Base-by-base conservation (phyloP, 2,329 filamentous ascomycete genomes). In the Claviceps sp. region DNA sequence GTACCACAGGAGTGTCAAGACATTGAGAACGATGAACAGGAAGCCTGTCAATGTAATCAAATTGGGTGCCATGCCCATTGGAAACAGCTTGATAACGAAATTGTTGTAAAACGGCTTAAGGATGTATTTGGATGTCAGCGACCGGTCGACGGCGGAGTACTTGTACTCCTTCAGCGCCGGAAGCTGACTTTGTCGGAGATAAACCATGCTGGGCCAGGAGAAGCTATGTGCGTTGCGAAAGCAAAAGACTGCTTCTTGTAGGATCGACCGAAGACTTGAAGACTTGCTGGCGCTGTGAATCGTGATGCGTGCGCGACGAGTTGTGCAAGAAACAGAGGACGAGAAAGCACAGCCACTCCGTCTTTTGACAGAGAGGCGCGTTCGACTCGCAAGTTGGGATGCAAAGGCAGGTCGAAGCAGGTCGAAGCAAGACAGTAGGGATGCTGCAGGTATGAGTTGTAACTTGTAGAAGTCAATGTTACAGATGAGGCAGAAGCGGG, bases 101-200 rank as follows among this genome's bases (percentile, higher is more conserved):
- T 95, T 84, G 63, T 83, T 94, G 76, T 97, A 98, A 72, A 97
- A 98, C 7, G 93, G 93, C 76, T 98, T 97, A 62, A 98, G 75
- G 58, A 98, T 80, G 73, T 96, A 97, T 68, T 85, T 87, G 58
- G 90, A 96, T 42, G 89, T 76, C 55, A 96, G 75, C 54, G 89
- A 95, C 68, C 87, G 87, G 70, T 98, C 93, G 62, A 97, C 87
- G 53, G 81, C 81, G 42, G 86, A 88, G 77, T 98, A 98, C 71
- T 95, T 93, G 82, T 98, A 98, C 70, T 90, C 79, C 69, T 87
- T 87, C 61, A 98, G 82, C 66, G 87, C 88, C 41, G 85, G 82
- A 57, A 98, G 84, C 71, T 88, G 84, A 64, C 90, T 83, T 70
- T 95, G 87, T 59, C 93, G 88, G 55, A 98, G 89, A 76, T 97